Percentiles rank a stretch among this genome's conserved stretches.
phyloP scores from a whole-genome alignment of 352 stramenopile species.

The Phytophthora sp. region DNA sequence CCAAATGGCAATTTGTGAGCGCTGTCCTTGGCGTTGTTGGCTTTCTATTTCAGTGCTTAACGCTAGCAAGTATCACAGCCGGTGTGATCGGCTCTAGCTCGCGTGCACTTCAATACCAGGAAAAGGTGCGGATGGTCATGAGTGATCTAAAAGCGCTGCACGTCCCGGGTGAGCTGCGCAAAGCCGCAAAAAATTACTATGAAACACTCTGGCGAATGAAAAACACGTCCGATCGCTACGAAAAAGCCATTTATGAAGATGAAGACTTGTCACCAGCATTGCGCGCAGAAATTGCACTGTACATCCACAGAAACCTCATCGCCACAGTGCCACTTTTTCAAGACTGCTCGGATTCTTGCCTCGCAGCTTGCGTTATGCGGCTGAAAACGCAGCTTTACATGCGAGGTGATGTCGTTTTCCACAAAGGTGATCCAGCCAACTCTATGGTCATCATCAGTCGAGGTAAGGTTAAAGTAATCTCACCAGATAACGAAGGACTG shows the following conservation, averaged over 20 bases:
- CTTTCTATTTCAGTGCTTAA: constrained; percentile 59
- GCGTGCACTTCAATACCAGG: constrained; percentile 62
- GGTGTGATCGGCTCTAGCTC: constrained; percentile 54
- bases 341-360: constrained; percentile 58
- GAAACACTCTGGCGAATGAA: constrained; percentile 73
- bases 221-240: constrained; percentile 69
- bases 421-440: constrained; percentile 60
- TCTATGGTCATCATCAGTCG: constrained; percentile 72
- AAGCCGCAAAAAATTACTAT: constrained; percentile 61
- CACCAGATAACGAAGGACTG: constrained; percentile 52
- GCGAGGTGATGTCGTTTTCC: constrained; percentile 64
- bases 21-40: constrained; percentile 50
- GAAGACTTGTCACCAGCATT: constrained; percentile 62
- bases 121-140: constrained; percentile 69
- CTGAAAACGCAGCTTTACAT: constrained; percentile 68
- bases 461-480: constrained; percentile 70
- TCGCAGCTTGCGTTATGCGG: constrained; percentile 61
- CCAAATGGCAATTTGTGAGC: constrained; percentile 46
- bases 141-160: constrained; percentile 68
- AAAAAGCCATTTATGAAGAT: constrained; percentile 75
- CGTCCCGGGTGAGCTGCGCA: constrained; percentile 57
- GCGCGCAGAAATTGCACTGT: constrained; percentile 62
- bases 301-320: constrained; percentile 62
- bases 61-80: constrained; percentile 56
- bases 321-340: constrained; percentile 66